Base-by-base conservation (phyloP, 176 grass and related monocot species). In the Zea luxurians region DNA sequence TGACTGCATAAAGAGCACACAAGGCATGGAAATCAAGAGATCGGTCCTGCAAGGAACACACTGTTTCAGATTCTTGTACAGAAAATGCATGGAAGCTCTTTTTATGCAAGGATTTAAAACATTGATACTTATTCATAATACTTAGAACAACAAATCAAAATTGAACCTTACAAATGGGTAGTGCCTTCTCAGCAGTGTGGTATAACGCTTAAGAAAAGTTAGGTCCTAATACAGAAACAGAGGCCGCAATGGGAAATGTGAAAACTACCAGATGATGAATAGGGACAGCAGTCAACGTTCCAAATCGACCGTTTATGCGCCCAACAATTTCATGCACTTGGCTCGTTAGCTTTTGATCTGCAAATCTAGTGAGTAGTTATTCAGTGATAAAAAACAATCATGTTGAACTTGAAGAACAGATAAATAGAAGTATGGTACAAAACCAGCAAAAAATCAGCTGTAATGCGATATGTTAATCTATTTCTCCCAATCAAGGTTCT, bases 301-400 rank as follows among this genome's bases (percentile, higher is more conserved):
- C 96, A 81, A 99, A 99, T 68, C 96, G 92, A 47, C 96, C 96
- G 74, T 99, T 99, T 83, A 99, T 99, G 44, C 96, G 92, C 21
- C 96, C 96, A 83, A 99, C 96, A 87, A 99, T 99, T 90, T 99
- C 96, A 64, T 99, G 96, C 16, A 99, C 96, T 71, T 99, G 96
- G 68, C 96, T 99, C 4, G 96, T 99, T 77, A 99, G 88, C 85
- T 95, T 99, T 88, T 99, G 96, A 92, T 99, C 96, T 99, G 76
- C 71, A 77, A 10, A 84, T 74, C 46, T 65, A 91, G 16, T 20
- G 63, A 47, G 10, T 27, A 27, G 27, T 27, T 27, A 72, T 10
- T 87, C 53, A 48, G 5, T 42, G 34, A 65, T 13, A 35, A 85
- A 7, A 37, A 45, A 73, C 5, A 52, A 41, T 67, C 9, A 47